Evolutionary conservation across 306 rosid species (phyloP).

Genomic region (Prunus dulcis): DNA sequence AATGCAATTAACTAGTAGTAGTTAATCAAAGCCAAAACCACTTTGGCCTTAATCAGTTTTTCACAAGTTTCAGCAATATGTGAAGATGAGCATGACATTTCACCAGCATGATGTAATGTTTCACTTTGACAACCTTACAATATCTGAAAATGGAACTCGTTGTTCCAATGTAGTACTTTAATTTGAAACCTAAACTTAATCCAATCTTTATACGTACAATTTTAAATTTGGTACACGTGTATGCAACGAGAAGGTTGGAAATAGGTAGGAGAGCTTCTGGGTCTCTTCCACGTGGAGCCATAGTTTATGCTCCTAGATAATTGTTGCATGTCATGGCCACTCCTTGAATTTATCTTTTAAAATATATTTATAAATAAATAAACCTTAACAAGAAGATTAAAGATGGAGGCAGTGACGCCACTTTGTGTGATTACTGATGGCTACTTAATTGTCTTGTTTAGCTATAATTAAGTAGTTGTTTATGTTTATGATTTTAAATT

Average conservation of each 20-base stretch:
- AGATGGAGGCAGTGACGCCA: conserved; percentile 25
- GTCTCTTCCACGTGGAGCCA: conserved; percentile 18
- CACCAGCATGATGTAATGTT: not conserved
- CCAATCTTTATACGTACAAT: not conserved
- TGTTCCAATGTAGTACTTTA: not conserved
- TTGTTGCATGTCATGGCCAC: conserved; percentile 8
- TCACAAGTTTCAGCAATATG: not conserved
- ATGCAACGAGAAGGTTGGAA: not conserved
- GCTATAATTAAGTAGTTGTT: conserved; percentile 25
- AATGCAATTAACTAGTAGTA: not conserved
- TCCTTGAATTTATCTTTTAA: not conserved
- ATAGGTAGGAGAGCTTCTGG: not conserved
- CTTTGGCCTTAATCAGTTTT: not conserved
- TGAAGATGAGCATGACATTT: conserved; percentile 5
- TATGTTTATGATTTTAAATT: conserved; percentile 10
- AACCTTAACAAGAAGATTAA: not conserved
- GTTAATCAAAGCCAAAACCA: conserved; percentile 14
- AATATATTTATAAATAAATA: too few relatives aligned
- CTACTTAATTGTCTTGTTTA: conserved; percentile 20
- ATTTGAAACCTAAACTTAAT: not conserved
- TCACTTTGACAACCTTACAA: not conserved
- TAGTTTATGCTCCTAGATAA: not conserved
- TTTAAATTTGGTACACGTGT: not conserved
- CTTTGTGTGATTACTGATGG: conserved; percentile 1
- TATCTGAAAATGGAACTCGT: too few relatives aligned